Percentiles rank a stretch among this genome's conserved stretches.
Conservation (phyloP, 2,329 filamentous ascomycete species). For the Monosporascus sp. region DNA sequence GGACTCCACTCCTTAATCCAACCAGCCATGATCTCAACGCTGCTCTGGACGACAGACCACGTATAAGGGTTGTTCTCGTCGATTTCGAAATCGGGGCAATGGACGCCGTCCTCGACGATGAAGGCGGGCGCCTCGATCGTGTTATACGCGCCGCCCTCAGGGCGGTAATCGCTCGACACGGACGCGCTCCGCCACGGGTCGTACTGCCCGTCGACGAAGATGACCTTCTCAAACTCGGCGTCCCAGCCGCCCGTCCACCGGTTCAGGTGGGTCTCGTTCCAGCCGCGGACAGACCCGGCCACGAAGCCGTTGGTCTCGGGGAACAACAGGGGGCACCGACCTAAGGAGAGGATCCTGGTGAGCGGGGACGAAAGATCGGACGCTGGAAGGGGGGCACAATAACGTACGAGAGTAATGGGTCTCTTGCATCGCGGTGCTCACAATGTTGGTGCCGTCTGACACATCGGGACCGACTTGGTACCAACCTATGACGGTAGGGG, state of each 20-base stretch:
- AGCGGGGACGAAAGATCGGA: too few species aligned
- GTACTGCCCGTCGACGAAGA: conserved; percentile 25
- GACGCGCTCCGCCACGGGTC: conserved; percentile 21
- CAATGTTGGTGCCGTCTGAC: conserved; percentile 12
- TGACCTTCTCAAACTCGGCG: conserved; percentile 16
- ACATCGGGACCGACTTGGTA: conserved; percentile 29
- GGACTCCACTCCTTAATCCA: conserved; percentile 11
- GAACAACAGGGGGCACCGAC: conserved; percentile 34
- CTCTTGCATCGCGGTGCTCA: conserved; percentile 9
- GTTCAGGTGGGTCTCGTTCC: conserved; percentile 12
- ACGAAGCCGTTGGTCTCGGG: conserved; percentile 24
- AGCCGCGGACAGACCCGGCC: conserved; percentile 10
- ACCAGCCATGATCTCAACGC: conserved; percentile 10
- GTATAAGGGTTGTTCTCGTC: conserved; percentile 2
- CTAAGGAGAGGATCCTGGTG: too few species aligned
- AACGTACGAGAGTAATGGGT: conserved; percentile 22
- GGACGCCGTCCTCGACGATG: conserved; percentile 10
- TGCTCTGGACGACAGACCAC: conserved; percentile 4
- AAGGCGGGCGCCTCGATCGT: conserved; percentile 7
- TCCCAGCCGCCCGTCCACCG: conserved; percentile 22
- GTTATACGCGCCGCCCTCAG: conserved; percentile 8
- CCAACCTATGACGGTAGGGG: conserved; percentile 3
- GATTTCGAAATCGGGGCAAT: conserved; percentile 9
- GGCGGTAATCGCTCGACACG: conserved; percentile 8
- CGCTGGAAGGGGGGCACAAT: too few species aligned